Base-by-base conservation (phyloP, 192 early-diverging fungal genomes). In the Anaeromyces robustus region DNA sequence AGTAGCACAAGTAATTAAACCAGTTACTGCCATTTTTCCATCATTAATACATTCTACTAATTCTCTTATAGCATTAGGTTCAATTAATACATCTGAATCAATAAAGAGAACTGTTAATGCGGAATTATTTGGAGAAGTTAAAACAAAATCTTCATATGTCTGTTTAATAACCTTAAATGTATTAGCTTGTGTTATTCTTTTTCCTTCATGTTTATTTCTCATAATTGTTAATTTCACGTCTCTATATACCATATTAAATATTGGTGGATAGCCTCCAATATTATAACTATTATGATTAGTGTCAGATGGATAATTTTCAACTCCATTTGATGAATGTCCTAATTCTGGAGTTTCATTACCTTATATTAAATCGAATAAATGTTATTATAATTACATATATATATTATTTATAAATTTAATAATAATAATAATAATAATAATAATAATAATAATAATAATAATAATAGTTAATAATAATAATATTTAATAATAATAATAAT, bases 81-180 rank as follows among this genome's bases (percentile, higher is more conserved):
- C 79, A 13, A 88, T 39, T 3, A 86, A 37, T 39, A 88, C 86
- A 80, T 88, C 87, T 39, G 87, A 88, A 81, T 88, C 87, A 22
- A 88, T 80, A 68, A 88, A 88, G 30, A 88, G 68, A 29, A 88
- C 77, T 4, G 78, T 79, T 28, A 79, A n/a, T n/a, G 52, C 52
- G 6, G 11, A 3, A 79, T 34, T 39, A 79, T n/a, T 79, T 39
- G 78, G 18, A 2, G 32, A 79, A 5, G 32, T 79, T 59, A 79
- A 79, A 39, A 79, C 32, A n/a, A 79, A n/a, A 28, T 59, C 32
- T 79, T 85, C 77, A 39, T 82, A 85, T 0, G 37, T 79, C 26
- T 39, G 80, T 28, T 34, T 30, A 28, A 81, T 78, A 3, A 84
- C 43, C 0, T 83, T 77, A 28, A 86, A 86, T 2, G 88, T 86